Evolutionary conservation across 495 filamentous ascomycete genomes (phyloP), one percentile per base, ranked within the genome.

Genomic region (Schizothecium vesticola): DNA sequence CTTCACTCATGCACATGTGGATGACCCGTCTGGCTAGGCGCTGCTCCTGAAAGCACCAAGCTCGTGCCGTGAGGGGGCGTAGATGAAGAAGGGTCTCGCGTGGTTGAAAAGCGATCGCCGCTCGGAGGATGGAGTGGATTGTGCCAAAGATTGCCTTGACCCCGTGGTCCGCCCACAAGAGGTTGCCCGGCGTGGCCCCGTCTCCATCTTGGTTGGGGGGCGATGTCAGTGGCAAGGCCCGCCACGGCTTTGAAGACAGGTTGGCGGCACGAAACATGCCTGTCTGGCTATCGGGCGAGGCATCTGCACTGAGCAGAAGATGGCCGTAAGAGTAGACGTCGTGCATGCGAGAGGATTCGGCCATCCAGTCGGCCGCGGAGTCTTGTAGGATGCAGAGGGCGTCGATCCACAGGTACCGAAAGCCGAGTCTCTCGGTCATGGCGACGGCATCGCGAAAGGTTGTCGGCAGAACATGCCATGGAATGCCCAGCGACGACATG

Each of bases 341-440:
- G 23, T 33, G 28, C 75, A 78, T 78, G 36, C 65, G 57, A 19
- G 31, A 33, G 21, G 66, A 64, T 26, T 78, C 73, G 3, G n/a
- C 24, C 51, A 63, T 28, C 69, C 65, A 68, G 57, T 74, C 71
- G 11, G 57, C 57, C 1, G 23, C 9, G 11, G 31, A 29, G 61
- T 78, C 67, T 67, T 78, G 76, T 10, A 77, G 19, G 57, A 78
- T 76, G 63, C 76, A 77, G 22, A 79, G 62, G 22, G 72, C 63
- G 67, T 79, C 76, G 24, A 78, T 71, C 76, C 76, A 79, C 3
- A 79, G 36, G 61, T 74, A 76, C 12, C 29, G 60, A 13, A 73
- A 28, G 23, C 72, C 70, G 19, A 79, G 70, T 10, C 51, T 19
- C n/a, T 57, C 24, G 29, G 71, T 68, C 16, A 69, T 31, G 5